These are phyloP conservation scores for Calonectria multiphialidica DNA, from an alignment of 2,329 filamentous ascomycete species.

Conservation along the genomic window DNA sequence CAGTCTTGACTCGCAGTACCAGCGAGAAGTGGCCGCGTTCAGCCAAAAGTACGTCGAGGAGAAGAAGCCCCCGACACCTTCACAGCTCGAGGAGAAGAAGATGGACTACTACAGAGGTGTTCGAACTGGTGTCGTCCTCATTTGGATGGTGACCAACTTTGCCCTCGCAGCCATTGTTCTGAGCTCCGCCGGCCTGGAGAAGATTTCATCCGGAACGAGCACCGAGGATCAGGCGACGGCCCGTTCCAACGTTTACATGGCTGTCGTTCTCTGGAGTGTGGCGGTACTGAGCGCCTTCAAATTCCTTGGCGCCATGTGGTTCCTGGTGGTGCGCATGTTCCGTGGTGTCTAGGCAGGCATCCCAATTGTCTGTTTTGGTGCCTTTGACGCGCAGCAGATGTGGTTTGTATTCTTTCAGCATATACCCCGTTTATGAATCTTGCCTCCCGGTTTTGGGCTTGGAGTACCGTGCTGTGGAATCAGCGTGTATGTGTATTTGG, in stretches of 20 bases:
- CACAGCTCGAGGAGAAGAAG: conserved; percentile 80
- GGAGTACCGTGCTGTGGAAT: conserved; percentile 28
- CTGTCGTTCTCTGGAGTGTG: conserved; percentile 89
- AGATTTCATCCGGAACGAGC: conserved; percentile 61
- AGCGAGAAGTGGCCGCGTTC: conserved; percentile 83
- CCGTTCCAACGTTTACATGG: conserved; percentile 85
- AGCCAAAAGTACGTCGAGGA: conserved; percentile 79
- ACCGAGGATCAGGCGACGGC: conserved; percentile 58
- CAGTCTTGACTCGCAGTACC: conserved; percentile 95
- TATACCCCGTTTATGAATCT: conserved; percentile 44
- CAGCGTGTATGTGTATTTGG: conserved; percentile 33
- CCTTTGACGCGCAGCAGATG: not conserved
- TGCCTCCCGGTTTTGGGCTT: conserved; percentile 10
- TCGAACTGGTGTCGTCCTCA: conserved; percentile 88
- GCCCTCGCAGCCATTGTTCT: conserved; percentile 88
- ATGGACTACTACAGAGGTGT: conserved; percentile 99
- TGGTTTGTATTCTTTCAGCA: conserved; percentile 32
- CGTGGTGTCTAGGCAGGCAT: conserved; percentile 68
- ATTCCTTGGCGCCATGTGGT: conserved; percentile 91
- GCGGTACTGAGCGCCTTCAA: conserved; percentile 87
- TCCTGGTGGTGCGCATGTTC: conserved; percentile 90
- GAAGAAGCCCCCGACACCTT: conserved; percentile 68
- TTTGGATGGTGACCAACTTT: conserved; percentile 98
- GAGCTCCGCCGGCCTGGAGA: conserved; percentile 85
- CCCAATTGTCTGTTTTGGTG: not conserved